A percentile compares a stretch with the other conserved stretches of the same genome.
phyloP scores from a whole-genome alignment of 768 basidiomycete genomes.

The Suillus americanus region DNA sequence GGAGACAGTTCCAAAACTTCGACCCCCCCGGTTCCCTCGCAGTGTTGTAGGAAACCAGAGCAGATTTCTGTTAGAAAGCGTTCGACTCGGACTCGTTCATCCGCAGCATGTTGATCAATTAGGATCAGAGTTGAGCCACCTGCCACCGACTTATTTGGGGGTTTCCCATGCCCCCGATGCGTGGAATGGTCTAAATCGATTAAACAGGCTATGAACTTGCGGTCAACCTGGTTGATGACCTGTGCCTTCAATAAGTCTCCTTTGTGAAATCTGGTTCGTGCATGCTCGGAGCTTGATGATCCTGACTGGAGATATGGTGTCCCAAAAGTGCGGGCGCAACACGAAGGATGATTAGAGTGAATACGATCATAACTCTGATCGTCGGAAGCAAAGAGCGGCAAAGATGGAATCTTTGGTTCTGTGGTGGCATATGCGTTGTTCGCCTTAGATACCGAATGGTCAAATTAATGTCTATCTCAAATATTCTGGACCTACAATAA shows the following conservation, averaged over 20 bases:
- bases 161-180: conserved; percentile 15
- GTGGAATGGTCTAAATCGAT: conserved; percentile 32
- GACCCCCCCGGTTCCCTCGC: conserved; percentile 36
- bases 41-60: conserved; percentile 54
- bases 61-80: conserved; percentile 74
- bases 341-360: conserved; percentile 10
- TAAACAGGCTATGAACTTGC: conserved; percentile 85
- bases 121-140: conserved; percentile 54
- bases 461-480: conserved; percentile 8
- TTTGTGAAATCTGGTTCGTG: conserved; percentile 44
- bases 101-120: conserved; percentile 98
- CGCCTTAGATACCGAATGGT: conserved; percentile 35
- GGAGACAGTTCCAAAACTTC: conserved; percentile 47
- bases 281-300: conserved; percentile 13
- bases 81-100: conserved; percentile 93
- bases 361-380: conserved; percentile 7
- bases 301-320: conserved; percentile 13
- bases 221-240: conserved; percentile 84
- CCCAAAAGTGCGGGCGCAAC: conserved; percentile 16
- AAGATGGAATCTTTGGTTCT: conserved; percentile 48
- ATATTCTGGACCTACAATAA: conserved; percentile 44
- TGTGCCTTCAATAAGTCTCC: conserved; percentile 54
- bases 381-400: conserved; percentile 15
- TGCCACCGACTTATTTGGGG: conserved; percentile 17
- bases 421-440: conserved; percentile 54